Base-by-base conservation (phyloP, 1,139 yeast genomes). In the Hyphopichia wangnamkhiaoensis region DNA sequence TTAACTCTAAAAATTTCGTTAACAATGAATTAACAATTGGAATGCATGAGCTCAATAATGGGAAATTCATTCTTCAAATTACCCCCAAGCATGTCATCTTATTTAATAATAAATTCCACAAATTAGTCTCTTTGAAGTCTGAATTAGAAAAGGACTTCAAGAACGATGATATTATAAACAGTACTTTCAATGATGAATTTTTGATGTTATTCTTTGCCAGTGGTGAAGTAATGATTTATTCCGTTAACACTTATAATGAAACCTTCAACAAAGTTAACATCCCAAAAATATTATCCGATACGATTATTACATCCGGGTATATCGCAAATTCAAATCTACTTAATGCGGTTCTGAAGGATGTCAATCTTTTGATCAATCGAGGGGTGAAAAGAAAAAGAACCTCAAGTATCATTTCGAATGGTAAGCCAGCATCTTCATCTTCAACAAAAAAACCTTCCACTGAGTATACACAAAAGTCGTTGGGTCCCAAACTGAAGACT, bases 291-390 rank as follows among this genome's bases (percentile, higher is more conserved):
- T 61, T 82, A 37, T 65, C 68, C 19, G 85, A 81, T 39, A 69
- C 83, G 34, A 82, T 84, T 50, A 78, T 84, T 41, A 84, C 90
- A 1, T 76, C 83, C 8, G 91, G 89, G 34, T 80, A 81, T 52
- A 79, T 84, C 31, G 64, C 84, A 21, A 71, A 69, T 42, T 72
- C 77, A 2, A 54, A 58, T 31, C 57, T 73, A 36, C 56, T 72
- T 39, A 66, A 61, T 49, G 72, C 71, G 1, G 76, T 71, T 0
- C 67, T 62, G 58, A 65, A 67, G 36, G 74, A 71, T 45, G 61
- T 67, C 5, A 62, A 58, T 35, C 50, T 70, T 14, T 49, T 67
- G 20, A 43, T 67, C 3, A 58, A 56, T 32, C 51, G 59, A 33
- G 68, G 68, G 2, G 49, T 49, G 2, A 71, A 71, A 42, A 56